Evolutionary conservation across 2,329 filamentous ascomycete species (phyloP), one percentile per base, ranked within the genome.

Genomic region (Geosmithia putterillii): DNA sequence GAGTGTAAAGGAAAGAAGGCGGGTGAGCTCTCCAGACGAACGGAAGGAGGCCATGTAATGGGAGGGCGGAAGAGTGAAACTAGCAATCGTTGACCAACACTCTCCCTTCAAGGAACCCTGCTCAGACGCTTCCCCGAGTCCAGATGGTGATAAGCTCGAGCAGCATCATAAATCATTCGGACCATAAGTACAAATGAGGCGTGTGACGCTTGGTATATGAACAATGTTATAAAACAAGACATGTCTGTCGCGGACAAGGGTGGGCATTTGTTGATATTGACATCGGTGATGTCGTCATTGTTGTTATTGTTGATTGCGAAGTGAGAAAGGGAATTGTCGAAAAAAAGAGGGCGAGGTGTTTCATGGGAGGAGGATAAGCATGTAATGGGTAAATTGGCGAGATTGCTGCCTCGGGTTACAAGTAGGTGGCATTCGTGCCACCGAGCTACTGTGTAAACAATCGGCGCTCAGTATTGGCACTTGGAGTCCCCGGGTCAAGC

Each of bases 361-460:
- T 3, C 80, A 87, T 49, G 80, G 79, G 0, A 73, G 67, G 47
- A 76, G 75, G 21, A 65, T 67, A 41, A 86, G 81, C n/a, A 0
- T 64, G 69, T 19, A 85, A 76, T 54, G 81, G 42, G 76, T 82
- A 55, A 54, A 65, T 59, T 18, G 10, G 20, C n/a, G 9, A n/a
- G 4, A n/a, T 14, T 28, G 38, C 34, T 23, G 28, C 42, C 18
- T 10, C 28, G 17, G 20, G 3, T 15, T 32, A 28, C 44, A 36
- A 49, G 37, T 42, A 17, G 34, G 3, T 6, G 22, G 18, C 12
- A 7, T n/a, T 28, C n/a, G 46, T 6, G 7, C 37, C 20, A 28
- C 28, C 28, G 15, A 32, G 35, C 43, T 48, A 45, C 44, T 43
- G 42, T 44, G 45, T 48, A 49, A 44, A 51, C 41, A 23, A 20